Evolutionary conservation across 1,284 basidiomycete genomes (phyloP).

Genomic region (Lentinula novae-zelandiae): DNA sequence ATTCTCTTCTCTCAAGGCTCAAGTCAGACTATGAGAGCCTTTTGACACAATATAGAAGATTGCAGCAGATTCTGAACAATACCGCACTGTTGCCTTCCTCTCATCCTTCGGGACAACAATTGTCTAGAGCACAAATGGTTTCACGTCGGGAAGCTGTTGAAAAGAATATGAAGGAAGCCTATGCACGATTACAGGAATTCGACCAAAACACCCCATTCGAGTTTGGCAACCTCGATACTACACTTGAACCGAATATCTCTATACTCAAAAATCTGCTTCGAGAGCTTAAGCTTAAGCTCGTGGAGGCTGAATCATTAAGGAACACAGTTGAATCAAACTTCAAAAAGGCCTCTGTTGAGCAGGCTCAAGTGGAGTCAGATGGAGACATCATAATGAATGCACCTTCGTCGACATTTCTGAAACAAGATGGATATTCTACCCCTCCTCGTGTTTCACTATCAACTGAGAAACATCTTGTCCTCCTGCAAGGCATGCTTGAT

Average conservation of each 20-base stretch:
- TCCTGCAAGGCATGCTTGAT: background rate
- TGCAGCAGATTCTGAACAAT: background rate
- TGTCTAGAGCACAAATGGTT: background rate
- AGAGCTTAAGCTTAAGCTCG: background rate
- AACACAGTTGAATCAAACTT: background rate
- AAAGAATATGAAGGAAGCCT: background rate
- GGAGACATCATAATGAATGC: background rate
- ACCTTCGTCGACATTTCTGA: background rate
- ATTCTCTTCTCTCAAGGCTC: background rate
- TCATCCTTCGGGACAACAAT: background rate
- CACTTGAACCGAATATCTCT: background rate
- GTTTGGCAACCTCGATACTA: background rate
- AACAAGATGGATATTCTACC: background rate
- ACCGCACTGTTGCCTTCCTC: background rate
- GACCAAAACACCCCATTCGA: background rate
- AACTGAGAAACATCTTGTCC: background rate
- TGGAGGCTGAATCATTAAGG: background rate
- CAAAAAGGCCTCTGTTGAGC: background rate
- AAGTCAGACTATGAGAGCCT: background rate
- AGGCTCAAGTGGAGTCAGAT: background rate
- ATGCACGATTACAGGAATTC: background rate
- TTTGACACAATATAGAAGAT: background rate
- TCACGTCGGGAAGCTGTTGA: background rate
- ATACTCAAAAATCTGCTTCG: background rate
- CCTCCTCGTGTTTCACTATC: background rate